Conservation (phyloP, 495 filamentous ascomycete species). For the Cercophora sp. region DNA sequence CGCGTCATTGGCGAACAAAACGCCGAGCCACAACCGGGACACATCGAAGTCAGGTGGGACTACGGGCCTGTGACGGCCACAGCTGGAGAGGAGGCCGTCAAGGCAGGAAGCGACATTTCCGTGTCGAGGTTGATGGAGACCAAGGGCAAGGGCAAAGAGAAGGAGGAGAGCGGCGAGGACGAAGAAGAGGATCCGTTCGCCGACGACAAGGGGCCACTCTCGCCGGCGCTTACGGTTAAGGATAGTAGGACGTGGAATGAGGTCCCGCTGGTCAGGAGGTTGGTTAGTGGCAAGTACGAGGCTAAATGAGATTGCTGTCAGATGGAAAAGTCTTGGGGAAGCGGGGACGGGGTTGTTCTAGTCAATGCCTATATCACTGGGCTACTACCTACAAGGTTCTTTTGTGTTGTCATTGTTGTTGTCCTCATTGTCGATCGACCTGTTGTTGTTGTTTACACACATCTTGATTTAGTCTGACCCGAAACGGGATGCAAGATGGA, state of each 20-base stretch:
- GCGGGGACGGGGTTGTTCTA: neutral
- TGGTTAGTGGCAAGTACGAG: constrained; percentile 77
- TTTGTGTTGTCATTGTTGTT: constrained; percentile 7
- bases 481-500: no score
- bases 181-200: constrained; percentile 42
- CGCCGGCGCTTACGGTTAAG: constrained; percentile 29
- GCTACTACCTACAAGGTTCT: neutral
- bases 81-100: constrained; percentile 40
- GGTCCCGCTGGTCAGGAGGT: constrained; percentile 64
- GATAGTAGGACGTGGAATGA: constrained; percentile 63
- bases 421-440: no score
- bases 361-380: neutral
- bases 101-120: constrained; percentile 58
- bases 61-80: constrained; percentile 37
- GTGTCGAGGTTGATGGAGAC: constrained; percentile 47
- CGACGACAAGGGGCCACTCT: constrained; percentile 31
- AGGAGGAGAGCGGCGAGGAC: constrained; percentile 26
- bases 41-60: constrained; percentile 81
- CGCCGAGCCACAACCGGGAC: constrained; percentile 67
- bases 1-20: constrained; percentile 72
- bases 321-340: neutral
- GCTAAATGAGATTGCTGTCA: constrained; percentile 44
- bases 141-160: constrained; percentile 39
- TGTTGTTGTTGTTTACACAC: no score
- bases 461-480: no score